Evolutionary conservation across 2,329 filamentous ascomycete species (phyloP).

Genomic region (Colletotrichum kahawae): DNA sequence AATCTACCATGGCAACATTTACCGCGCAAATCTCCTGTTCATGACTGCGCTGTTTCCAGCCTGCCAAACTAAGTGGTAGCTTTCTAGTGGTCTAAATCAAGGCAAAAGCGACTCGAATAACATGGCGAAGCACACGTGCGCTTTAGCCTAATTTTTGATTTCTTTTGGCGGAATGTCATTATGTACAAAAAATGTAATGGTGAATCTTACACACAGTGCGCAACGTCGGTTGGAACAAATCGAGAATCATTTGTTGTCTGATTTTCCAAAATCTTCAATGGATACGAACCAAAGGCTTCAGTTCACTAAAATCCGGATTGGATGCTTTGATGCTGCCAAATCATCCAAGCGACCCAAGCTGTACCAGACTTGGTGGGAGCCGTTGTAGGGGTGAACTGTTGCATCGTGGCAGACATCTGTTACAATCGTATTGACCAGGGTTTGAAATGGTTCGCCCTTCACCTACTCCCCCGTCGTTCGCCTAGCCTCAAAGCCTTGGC

Average conservation of each 20-base stretch:
- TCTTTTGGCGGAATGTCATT: background rate
- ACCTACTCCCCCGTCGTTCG: background rate
- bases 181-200: background rate
- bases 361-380: background rate
- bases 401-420: background rate
- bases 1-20: background rate
- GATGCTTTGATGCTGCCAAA: background rate
- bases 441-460: background rate
- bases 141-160: background rate
- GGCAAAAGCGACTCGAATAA: background rate
- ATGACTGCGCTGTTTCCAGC: background rate
- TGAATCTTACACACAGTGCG: background rate
- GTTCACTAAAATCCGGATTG: background rate
- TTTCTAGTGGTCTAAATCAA: background rate
- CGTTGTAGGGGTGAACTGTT: background rate
- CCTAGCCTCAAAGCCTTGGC: background rate
- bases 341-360: background rate
- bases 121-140: background rate
- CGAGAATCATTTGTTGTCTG: background rate
- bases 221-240: background rate
- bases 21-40: background rate
- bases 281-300: background rate
- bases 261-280: background rate
- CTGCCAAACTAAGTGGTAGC: background rate
- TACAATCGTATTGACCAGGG: background rate